phyloP scores from a whole-genome alignment of 2,329 filamentous ascomycete genomes.

The Neurospora sp. region DNA sequence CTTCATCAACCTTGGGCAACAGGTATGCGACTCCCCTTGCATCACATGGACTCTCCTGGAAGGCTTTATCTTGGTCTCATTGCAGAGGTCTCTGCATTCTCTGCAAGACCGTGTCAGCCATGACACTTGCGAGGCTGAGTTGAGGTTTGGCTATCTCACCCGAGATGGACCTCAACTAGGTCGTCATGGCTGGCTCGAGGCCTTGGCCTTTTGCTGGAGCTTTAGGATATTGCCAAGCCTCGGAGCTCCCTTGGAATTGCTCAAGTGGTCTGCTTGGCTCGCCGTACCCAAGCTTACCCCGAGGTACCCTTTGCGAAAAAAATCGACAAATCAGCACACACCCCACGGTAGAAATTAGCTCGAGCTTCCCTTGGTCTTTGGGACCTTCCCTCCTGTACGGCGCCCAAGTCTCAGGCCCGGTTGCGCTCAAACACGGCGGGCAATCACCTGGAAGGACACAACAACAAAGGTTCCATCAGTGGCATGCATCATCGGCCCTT shows the following conservation, averaged over 20 bases:
- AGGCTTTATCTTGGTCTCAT: background rate
- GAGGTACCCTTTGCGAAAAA: constrained; percentile 1
- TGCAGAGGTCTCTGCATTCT: background rate
- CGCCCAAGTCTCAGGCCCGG: background rate
- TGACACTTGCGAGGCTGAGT: background rate
- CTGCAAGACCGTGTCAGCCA: background rate
- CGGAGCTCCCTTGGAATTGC: background rate
- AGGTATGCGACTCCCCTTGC: constrained; percentile 10
- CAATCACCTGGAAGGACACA: constrained; percentile 8
- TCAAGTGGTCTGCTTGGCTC: background rate
- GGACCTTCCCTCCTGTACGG: background rate
- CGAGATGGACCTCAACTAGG: background rate
- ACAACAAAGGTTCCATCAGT: constrained; percentile 8
- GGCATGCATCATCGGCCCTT: constrained; percentile 17
- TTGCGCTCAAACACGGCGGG: background rate
- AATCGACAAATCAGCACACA: constrained; percentile 5
- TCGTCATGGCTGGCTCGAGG: background rate
- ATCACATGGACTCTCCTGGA: background rate
- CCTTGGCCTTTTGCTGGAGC: background rate
- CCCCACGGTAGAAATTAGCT: background rate
- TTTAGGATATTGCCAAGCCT: background rate
- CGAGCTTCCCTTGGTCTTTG: background rate
- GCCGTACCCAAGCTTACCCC: background rate
- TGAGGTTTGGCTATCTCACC: background rate
- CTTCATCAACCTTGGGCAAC: background rate